These are phyloP conservation scores for Daldinia loculata DNA, from an alignment of 495 filamentous ascomycete genomes.

Conservation along the genomic window DNA sequence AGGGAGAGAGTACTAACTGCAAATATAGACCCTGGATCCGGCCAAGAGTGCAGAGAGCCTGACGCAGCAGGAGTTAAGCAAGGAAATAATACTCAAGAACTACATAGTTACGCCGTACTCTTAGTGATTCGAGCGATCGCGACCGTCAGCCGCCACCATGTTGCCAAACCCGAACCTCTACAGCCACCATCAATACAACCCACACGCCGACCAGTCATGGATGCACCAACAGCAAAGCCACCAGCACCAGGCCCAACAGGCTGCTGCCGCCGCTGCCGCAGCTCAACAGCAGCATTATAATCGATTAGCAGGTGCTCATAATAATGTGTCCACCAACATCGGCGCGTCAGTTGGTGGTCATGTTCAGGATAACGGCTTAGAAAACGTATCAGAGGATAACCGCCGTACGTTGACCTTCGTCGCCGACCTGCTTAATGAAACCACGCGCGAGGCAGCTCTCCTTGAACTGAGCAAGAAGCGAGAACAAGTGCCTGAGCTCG, in stretches of 20 bases:
- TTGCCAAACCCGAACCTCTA: conserved; percentile 56
- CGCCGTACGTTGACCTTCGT: conserved; percentile 91
- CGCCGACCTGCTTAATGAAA: conserved; percentile 87
- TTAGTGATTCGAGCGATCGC: conserved; percentile 3
- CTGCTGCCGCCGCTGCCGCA: conserved; percentile 61
- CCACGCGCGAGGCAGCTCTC: conserved; percentile 86
- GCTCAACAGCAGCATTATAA: conserved; percentile 65
- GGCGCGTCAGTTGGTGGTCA: conserved; percentile 61
- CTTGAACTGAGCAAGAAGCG: conserved; percentile 98
- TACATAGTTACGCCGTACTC: neutral
- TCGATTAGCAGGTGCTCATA: conserved; percentile 73
- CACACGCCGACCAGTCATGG: conserved; percentile 79
- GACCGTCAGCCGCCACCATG: conserved; percentile 45
- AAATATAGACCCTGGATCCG: neutral
- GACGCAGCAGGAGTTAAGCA: neutral
- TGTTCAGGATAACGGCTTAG: conserved; percentile 64
- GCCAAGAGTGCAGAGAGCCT: neutral
- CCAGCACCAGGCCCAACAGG: conserved; percentile 71
- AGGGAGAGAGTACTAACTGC: neutral
- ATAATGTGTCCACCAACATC: conserved; percentile 47
- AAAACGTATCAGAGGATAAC: conserved; percentile 83
- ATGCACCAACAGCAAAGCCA: conserved; percentile 74
- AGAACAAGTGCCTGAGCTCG: conserved; percentile 96
- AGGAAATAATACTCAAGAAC: neutral
- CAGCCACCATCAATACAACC: conserved; percentile 78